Evolutionary conservation across 768 basidiomycete genomes (phyloP).

Genomic region (Boletellus emodensis): DNA sequence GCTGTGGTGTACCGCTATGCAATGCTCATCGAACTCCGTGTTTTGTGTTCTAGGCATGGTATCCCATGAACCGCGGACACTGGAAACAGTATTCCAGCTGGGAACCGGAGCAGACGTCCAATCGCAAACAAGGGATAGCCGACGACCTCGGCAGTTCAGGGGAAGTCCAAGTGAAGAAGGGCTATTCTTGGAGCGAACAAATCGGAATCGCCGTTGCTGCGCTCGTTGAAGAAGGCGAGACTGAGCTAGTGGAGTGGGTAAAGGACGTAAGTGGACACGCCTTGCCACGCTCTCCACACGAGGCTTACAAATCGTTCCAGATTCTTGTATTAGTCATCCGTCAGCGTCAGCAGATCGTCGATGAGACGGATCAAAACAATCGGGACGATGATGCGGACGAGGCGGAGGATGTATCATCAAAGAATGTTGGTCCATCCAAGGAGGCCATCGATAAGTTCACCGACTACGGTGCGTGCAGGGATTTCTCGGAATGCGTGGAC

Average conservation of each 20-base stretch:
- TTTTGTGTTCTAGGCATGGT: constrained; percentile 59
- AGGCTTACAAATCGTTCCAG: constrained; percentile 36
- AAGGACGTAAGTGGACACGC: constrained; percentile 59
- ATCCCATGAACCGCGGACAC: constrained; percentile 80
- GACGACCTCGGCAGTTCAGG: constrained; percentile 44
- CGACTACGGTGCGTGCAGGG: constrained; percentile 62
- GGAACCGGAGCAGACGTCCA: constrained; percentile 51
- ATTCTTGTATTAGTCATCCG: constrained; percentile 58
- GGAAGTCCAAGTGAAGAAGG: constrained; percentile 82
- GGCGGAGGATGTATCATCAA: constrained; percentile 28
- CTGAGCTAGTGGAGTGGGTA: constrained; percentile 71
- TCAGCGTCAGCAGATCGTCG: constrained; percentile 56
- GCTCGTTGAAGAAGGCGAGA: constrained; percentile 62
- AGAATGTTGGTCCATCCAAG: constrained; percentile 47
- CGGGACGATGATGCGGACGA: constrained; percentile 37
- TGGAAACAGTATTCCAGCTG: constrained; percentile 86
- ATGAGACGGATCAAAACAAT: constrained; percentile 49
- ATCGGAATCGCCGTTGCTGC: constrained; percentile 80
- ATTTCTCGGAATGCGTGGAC: not conserved
- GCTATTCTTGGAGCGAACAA: constrained; percentile 85
- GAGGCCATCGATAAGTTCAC: constrained; percentile 66
- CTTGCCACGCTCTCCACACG: constrained; percentile 18
- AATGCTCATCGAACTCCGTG: constrained; percentile 18
- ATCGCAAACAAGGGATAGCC: constrained; percentile 27
- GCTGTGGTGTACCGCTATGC: not conserved